Base-by-base conservation (phyloP, 257 asterid genomes). In the Gentiana straminea region DNA sequence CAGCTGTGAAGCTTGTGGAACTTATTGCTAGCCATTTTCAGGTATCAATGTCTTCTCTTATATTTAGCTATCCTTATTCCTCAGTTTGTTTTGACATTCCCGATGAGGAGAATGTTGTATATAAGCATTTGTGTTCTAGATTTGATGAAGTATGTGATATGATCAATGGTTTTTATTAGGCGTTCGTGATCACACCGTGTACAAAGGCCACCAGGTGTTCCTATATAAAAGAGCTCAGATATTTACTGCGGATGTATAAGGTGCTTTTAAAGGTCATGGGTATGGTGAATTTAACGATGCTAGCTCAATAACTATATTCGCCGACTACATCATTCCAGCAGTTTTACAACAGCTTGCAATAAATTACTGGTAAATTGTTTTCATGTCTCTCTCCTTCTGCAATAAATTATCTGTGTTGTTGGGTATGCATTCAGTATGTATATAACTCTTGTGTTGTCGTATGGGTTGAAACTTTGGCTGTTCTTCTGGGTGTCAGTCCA, bases 191-290 rank as follows among this genome's bases (percentile, higher is more conserved):
- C 99, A 88, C 74, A 72, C 97, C 2, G 69, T 88, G 49, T 92
- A 85, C 91, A 85, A 85, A 73, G 99, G 99, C 35, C 97, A 69
- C 86, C 99, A 92, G 69, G 62, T 85, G 59, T 92, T 92, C 84
- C 78, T 92, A 79, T 88, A 92, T 63, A 92, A 92, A 80, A 85
- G 99, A 68, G 99, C 95, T 64, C 99, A 92, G 81, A 92, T 92
- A 69, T 92, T 92, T 74, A 94, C 79, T 62, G 90, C 99, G 41
- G 99, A 92, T 77, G 55, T 92, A 60, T 88, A 95, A 97, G 99
- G 99, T 55, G 90, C 99, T 59, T 92, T 92, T 70, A 85, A 87
- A 73, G 99, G 99, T 67, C 84, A 79, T 63, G 84, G 80, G 39
- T 85, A 76, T 61, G 99, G 97, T n/a, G 87, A 88, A 64, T 78